These are phyloP conservation scores for Colletotrichum destructivum DNA, from an alignment of 2,329 filamentous ascomycete species.

Conservation along the genomic window DNA sequence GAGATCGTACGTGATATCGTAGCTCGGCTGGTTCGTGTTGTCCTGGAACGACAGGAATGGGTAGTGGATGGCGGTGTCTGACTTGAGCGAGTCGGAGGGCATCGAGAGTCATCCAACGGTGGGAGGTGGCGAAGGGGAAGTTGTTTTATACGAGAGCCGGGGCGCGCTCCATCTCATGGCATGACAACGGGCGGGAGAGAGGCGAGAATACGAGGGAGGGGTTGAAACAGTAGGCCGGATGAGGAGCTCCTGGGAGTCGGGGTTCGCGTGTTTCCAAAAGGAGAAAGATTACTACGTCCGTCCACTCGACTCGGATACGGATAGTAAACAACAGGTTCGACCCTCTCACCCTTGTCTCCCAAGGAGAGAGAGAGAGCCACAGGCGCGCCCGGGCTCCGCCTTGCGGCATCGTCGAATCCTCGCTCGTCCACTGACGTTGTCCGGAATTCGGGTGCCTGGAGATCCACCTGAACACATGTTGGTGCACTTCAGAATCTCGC, in stretches of 20 bases:
- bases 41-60: background rate
- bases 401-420: background rate
- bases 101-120: slow-evolving; percentile 44
- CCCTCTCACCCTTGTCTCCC: background rate
- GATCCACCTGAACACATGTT: slow-evolving; percentile 3
- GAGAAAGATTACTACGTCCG: background rate
- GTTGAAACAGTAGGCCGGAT: background rate
- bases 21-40: background rate
- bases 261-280: background rate
- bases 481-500: background rate
- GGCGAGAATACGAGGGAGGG: background rate
- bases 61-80: background rate
- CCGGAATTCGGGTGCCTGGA: slow-evolving; percentile 39
- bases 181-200: background rate
- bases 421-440: slow-evolving; percentile 26
- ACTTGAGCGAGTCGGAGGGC: slow-evolving; percentile 9
- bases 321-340: background rate
- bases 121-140: slow-evolving; percentile 5
- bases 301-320: background rate
- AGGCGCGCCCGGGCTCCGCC: slow-evolving; percentile 20
- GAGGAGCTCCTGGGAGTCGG: background rate
- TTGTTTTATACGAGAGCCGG: slow-evolving; percentile 15
- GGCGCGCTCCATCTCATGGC: background rate
- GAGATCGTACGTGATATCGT: slow-evolving; percentile 27
- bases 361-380: background rate